These are phyloP conservation scores for Antrodiella citrinella DNA, from an alignment of 768 basidiomycete genomes.

Conservation along the genomic window DNA sequence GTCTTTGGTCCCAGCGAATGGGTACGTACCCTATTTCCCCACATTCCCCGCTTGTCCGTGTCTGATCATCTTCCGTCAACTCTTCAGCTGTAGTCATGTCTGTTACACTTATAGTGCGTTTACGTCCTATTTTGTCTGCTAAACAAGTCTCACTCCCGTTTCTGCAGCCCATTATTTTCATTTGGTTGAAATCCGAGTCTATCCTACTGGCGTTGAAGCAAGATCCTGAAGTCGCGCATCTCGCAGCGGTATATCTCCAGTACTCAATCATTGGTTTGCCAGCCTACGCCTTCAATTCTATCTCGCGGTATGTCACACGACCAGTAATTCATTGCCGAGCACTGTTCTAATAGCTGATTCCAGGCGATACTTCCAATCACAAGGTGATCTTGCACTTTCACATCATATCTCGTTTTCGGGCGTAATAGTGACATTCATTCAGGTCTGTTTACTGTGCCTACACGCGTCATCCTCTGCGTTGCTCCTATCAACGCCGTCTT, in stretches of 20 bases:
- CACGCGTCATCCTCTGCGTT: conserved; percentile 71
- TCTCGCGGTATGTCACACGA: conserved; percentile 35
- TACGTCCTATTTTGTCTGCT: neutral
- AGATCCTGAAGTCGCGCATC: conserved; percentile 75
- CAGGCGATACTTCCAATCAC: conserved; percentile 77
- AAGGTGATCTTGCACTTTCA: conserved; percentile 36
- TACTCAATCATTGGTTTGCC: conserved; percentile 77
- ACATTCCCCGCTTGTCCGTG: neutral
- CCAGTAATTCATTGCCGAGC: neutral
- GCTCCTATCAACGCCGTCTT: conserved; percentile 81
- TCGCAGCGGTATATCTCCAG: conserved; percentile 71
- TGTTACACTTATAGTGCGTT: conserved; percentile 49
- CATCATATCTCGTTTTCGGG: neutral
- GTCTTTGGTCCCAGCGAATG: conserved; percentile 89
- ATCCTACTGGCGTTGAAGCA: conserved; percentile 71
- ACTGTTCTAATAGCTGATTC: neutral
- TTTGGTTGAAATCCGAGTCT: conserved; percentile 81
- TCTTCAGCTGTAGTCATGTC: conserved; percentile 55
- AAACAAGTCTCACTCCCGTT: neutral
- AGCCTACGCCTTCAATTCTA: conserved; percentile 51
- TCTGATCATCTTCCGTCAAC: neutral
- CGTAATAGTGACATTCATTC: neutral
- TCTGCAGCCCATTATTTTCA: conserved; percentile 42
- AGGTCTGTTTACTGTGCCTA: conserved; percentile 81
- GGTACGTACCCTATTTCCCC: conserved; percentile 32